These are phyloP conservation scores for Actinidia arguta DNA, from an alignment of 179 eudicot species.

Conservation along the genomic window DNA sequence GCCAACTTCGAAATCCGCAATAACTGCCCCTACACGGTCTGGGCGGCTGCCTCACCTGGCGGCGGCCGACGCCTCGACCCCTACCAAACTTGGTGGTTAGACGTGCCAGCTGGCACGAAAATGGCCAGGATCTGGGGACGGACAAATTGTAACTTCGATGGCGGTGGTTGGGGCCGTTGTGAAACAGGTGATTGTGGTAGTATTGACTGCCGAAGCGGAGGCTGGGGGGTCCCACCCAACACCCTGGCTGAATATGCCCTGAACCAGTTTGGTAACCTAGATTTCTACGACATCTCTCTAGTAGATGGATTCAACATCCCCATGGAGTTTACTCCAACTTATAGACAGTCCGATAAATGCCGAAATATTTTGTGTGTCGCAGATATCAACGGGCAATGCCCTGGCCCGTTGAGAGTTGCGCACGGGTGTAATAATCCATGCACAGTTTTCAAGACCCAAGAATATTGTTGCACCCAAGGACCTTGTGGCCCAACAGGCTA, in stretches of 20 bases:
- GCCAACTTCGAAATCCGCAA: constrained; percentile 33
- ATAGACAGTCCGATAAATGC: constrained; percentile 15
- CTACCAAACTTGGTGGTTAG: constrained; percentile 40
- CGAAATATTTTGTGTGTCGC: constrained; percentile 27
- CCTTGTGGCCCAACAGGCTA: constrained; percentile 33
- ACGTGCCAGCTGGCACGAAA: constrained; percentile 35
- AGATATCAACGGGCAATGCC: constrained; percentile 46
- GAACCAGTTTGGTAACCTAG: constrained; percentile 27
- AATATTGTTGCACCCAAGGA: constrained; percentile 42
- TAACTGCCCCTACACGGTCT: constrained; percentile 46
- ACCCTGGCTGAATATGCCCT: constrained; percentile 45
- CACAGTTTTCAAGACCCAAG: constrained; percentile 34
- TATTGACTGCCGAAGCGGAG: constrained; percentile 36
- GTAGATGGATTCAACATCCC: constrained; percentile 59
- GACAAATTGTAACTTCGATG: constrained; percentile 41
- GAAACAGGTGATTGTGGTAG: constrained; percentile 48
- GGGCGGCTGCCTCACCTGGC: constrained; percentile 48
- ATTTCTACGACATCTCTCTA: constrained; percentile 50
- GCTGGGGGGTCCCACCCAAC: constrained; percentile 45
- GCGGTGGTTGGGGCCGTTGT: constrained; percentile 32
- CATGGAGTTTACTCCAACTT: constrained; percentile 35
- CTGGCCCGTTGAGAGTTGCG: background rate
- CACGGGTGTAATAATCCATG: constrained; percentile 58
- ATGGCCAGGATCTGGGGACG: constrained; percentile 48
- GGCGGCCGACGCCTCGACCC: constrained; percentile 37